Base-by-base conservation (phyloP, 1,284 basidiomycete species). In the Apiotrichum porosum region DNA sequence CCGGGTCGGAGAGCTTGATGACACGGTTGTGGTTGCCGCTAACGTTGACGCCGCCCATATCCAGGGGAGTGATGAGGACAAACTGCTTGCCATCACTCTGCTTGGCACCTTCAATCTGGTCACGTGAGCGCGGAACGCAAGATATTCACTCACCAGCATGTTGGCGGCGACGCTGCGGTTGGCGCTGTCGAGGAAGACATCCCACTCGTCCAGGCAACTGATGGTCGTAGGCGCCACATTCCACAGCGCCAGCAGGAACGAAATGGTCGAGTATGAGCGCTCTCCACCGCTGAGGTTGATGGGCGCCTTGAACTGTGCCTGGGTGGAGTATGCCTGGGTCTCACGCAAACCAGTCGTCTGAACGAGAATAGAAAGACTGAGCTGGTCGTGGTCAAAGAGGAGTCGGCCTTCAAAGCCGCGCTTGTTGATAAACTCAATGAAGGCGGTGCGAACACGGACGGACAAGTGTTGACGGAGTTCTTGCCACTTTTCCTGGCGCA, bases 211-310 rank as follows among this genome's bases (percentile, higher is more conserved):
- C 28, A 98, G 80, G 65, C 94, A 98, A 50, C 94, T 79, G 44
- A 99, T 80, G 0, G 93, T 94, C 68, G 92, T 94, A 1, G 87
- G 86, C 47, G 94, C 89, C 10, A 89, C 85, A 62, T 95, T 88
- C 95, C 95, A 99, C 36, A 99, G 77, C 6, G 95, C 85, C 24
- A 97, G 76, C 42, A 99, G 76, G 44, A 99, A 73, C 60, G 90
- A 94, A 56, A 97, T 91, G 0, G 95, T 98, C 6, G 91, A 88
- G 75, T 95, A 99, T 6, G 90, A 94, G 67, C 97, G 94, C 73
- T 98, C 94, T 35, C 94, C 93, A 40, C 93, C 93, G 1, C 76
- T 77, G 31, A 98, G 79, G 81, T 40, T 56, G 76, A 67, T 84
- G 23, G 78, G 73, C 14, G 78, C 76, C 66, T 86, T 83, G 19